Evolutionary conservation across 2,329 filamentous ascomycete genomes (phyloP), one percentile per base, ranked within the genome.

Genomic region (Pseudomassariella vexata): DNA sequence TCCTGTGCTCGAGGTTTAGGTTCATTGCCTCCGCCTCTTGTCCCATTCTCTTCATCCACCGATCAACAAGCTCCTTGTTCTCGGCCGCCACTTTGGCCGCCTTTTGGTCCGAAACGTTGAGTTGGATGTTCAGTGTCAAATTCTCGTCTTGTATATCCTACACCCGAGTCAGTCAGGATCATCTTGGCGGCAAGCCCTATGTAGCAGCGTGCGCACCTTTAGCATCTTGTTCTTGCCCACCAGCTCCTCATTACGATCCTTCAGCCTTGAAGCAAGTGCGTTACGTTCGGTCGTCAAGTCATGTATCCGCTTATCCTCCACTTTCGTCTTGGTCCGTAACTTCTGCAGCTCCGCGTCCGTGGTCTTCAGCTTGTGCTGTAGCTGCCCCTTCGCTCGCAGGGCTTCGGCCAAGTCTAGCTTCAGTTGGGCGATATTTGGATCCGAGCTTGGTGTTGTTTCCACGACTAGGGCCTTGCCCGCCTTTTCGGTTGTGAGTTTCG

Each of bases 101-200:
- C 50, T 79, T 77, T 54, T 89, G 76, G 55, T 94, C 88, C 3
- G 82, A 80, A 66, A 95, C 76, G 46, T 92, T 88, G 25, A 95
- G 69, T 58, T 96, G 85, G 44, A 96, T 68, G 45, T 89, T 89
- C 28, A 95, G 63, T 1, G 86, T 82, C 30, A 94, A 80, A 59
- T 95, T 81, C 58, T 98, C 92, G 59, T 95, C 89, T 62, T 96
- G 90, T 32, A 95, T 81, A 49, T 90, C 76, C 73, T 82, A 47
- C 26, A 36, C 21, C 28, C 9, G 10, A 18, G 5, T 28, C 47
- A 40, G 26, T 9, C 28, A 23, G 17, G 11, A 17, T 19, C 7
- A 6, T 22, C n/a, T 24, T 25, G 8, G 19, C 2, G n/a, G n/a
- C n/a, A n/a, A n/a, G n/a, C n/a, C n/a, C n/a, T n/a, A n/a, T n/a